phyloP scores from a whole-genome alignment of 1,139 yeast genomes.

The Geotrichum aggregatum region DNA sequence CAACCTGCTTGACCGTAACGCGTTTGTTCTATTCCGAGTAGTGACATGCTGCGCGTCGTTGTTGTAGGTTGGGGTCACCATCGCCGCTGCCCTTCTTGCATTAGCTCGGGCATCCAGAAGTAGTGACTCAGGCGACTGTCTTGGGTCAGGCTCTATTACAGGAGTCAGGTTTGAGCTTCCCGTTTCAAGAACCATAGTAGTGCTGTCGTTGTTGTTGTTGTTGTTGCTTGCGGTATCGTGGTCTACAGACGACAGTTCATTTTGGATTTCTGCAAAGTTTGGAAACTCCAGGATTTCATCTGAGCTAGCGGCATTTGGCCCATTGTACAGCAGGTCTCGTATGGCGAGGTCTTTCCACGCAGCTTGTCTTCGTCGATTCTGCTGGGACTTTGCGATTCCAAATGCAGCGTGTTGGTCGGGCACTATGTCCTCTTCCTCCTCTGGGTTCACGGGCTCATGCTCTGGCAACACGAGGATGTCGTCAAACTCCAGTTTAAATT shows the following conservation, averaged over 20 bases:
- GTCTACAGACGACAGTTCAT: not conserved
- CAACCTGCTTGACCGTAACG: constrained; percentile 11
- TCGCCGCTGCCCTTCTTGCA: constrained; percentile 10
- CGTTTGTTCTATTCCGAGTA: constrained; percentile 11
- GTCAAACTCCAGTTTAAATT: constrained; percentile 37
- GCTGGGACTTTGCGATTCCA: constrained; percentile 27
- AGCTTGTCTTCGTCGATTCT: constrained; percentile 26
- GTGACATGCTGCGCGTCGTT: constrained; percentile 9
- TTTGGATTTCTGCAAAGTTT: constrained; percentile 1
- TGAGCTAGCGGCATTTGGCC: constrained; percentile 24
- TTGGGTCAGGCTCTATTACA: constrained; percentile 4
- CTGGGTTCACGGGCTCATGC: constrained; percentile 35
- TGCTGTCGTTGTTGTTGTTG: not conserved
- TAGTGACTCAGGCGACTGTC: not conserved
- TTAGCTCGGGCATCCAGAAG: constrained; percentile 10
- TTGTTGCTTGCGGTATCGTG: not conserved
- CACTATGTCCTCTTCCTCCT: constrained; percentile 37
- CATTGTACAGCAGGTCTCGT: constrained; percentile 28
- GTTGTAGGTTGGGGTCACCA: constrained; percentile 12
- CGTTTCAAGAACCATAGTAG: too few relatives aligned
- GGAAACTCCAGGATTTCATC: constrained; percentile 17
- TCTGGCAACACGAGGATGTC: constrained; percentile 36
- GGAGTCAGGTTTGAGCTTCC: not conserved
- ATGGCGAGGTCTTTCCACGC: constrained; percentile 40
- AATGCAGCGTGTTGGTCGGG: constrained; percentile 35